Evolutionary conservation across 2,329 filamentous ascomycete genomes (phyloP).

Genomic region (Aspergillus fumigatiaffinis): DNA sequence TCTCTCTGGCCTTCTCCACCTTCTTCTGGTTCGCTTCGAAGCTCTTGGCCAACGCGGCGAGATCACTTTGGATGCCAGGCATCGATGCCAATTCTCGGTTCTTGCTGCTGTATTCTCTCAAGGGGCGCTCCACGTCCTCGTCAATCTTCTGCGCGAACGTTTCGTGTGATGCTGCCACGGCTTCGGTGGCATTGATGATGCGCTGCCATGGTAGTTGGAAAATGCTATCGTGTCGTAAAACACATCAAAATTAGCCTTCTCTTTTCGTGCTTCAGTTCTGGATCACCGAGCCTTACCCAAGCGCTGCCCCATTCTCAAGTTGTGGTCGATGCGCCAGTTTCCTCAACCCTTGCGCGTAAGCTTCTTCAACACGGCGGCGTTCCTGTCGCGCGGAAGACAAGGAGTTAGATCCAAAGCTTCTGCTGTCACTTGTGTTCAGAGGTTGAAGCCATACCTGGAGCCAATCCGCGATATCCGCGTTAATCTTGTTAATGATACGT

Average conservation of each 20-base stretch:
- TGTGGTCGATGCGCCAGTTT: slow-evolving; percentile 73
- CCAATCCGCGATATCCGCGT: slow-evolving; percentile 93
- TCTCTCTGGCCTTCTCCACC: slow-evolving; percentile 76
- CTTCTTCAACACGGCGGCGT: slow-evolving; percentile 84
- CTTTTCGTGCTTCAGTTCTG: neutral
- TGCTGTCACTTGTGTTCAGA: slow-evolving; percentile 4
- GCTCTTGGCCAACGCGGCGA: slow-evolving; percentile 75
- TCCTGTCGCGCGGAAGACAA: slow-evolving; percentile 56
- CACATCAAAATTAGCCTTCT: slow-evolving; percentile 10
- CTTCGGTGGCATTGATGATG: slow-evolving; percentile 74
- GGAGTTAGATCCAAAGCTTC: slow-evolving; percentile 4
- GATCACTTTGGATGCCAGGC: slow-evolving; percentile 74
- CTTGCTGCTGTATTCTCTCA: slow-evolving; percentile 69
- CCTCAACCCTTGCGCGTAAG: slow-evolving; percentile 76
- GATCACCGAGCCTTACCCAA: slow-evolving; percentile 66
- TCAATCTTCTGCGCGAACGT: slow-evolving; percentile 77
- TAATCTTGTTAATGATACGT: slow-evolving; percentile 79
- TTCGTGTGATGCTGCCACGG: slow-evolving; percentile 79
- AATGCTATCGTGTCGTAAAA: slow-evolving; percentile 54
- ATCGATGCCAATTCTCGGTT: slow-evolving; percentile 77
- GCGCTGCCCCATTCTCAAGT: slow-evolving; percentile 70
- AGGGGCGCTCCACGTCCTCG: slow-evolving; percentile 77
- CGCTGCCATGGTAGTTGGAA: slow-evolving; percentile 89
- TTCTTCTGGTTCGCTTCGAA: slow-evolving; percentile 80
- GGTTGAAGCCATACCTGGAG: slow-evolving; percentile 65